Base-by-base conservation (phyloP, 768 basidiomycete species). In the Lactifluus rugatus region DNA sequence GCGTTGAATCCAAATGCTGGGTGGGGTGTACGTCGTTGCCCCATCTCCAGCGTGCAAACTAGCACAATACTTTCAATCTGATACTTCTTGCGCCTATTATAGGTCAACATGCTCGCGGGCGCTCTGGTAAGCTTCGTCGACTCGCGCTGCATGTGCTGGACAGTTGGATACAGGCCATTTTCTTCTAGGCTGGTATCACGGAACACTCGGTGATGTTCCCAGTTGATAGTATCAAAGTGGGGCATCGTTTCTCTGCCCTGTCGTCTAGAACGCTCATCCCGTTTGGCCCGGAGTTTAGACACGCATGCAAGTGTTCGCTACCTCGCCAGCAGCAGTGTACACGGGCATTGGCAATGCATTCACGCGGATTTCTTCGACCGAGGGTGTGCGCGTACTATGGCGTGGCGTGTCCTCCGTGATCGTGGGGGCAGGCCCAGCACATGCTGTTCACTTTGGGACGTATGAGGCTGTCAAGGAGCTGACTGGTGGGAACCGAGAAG, bases 141-240 rank as follows among this genome's bases (percentile, higher is more conserved):
- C 44, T 25, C 10, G 3, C 9, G 9, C n/a, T 17, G 5, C 26
- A 11, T 19, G 17, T 36, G 48, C 42, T 21, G 13, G 48, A 39
- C 28, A 14, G 44, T 42, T 39, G 17, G 34, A 58, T 47, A 41
- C 31, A 37, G 21, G 14, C 46, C 28, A 17, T 56, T 52, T 54
- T 54, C 56, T 54, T 58, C 25, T 70, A 95, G 93, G 96, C 96
- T 66, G 96, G 96, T 60, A 98, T 99, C 66, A 93, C 94, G 54
- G 96, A 99, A 71, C 96, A 99, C 74, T 89, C 93, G 31, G 93
- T 96, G 70, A 98, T 99, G 88, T 99, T 90, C 70, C 96, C 96
- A 5, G 76, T 98, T 62, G 96, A 99, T 75, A 95, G 92, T 68
- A 97, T 99, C 70, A 99, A 99, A 80, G 96, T 90, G 57, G 59